Evolutionary conservation across 805 yeast species (phyloP), one percentile per base, ranked within the genome.

Genomic region (Wickerhamiella qilinensis): DNA sequence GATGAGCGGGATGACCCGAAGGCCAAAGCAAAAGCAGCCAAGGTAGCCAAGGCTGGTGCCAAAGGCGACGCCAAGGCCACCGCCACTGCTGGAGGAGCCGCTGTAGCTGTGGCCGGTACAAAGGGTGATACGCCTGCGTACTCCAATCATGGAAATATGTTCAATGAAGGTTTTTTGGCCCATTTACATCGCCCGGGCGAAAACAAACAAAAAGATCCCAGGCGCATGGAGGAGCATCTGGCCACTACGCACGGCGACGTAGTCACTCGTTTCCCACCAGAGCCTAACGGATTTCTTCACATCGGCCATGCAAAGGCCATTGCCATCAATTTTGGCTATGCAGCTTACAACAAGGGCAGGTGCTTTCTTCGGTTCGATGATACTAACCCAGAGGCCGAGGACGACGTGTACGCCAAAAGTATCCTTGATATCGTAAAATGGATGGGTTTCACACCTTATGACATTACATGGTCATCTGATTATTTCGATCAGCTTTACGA

Each of bases 341-440:
- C 98, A 30, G 77, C 80, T 55, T 78, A 65, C 62, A 68, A 85
- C 57, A 69, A 73, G 44, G 99, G 99, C 46, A 67, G 72, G 38
- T 91, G 98, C 60, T 84, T 85, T 57, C 69, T 91, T 58, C 73
- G 99, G 58, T 91, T 75, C 52, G 99, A 91, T 60, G 99, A 91
- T 57, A 91, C 99, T 25, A 91, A 91, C 54, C 99, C 99, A 1
- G 98, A 91, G 62, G 95, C 96, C 33, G 99, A 91, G 63, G 96
- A 91, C 50, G 95, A 85, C 49, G 73, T 74, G 39, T 91, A 80
- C 57, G 84, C 91, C 59, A 75, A 73, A 47, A 76, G 93, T 35
- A 91, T 91, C 44, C 65, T 73, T 54, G 76, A 75, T 45, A 82
- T 88, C 73, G 79, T 91, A 37, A 68, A 69, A 43, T 91, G 99